phyloP scores from a whole-genome alignment of 2,329 filamentous ascomycete genomes.

The Mariannaea elegans region DNA sequence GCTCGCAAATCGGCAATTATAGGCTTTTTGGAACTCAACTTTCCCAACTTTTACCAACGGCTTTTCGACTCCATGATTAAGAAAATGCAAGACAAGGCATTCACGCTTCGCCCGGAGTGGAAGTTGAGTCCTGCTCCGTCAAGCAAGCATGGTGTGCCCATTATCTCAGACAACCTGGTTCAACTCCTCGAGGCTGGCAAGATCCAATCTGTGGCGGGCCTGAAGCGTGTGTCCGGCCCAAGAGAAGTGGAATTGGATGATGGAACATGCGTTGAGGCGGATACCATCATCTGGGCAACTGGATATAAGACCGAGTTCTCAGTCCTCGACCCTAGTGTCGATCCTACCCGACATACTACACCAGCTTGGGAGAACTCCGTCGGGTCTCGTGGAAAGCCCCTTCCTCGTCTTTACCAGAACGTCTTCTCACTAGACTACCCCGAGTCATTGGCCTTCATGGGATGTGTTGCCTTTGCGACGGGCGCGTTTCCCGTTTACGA shows the following conservation, averaged over 20 bases:
- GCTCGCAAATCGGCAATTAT: conserved; percentile 43
- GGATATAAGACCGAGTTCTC: conserved; percentile 47
- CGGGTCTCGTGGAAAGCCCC: conserved; percentile 40
- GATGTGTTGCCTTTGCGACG: conserved; percentile 47
- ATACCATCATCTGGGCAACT: conserved; percentile 47
- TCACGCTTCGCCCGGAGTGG: conserved; percentile 42
- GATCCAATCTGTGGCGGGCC: conserved; percentile 44
- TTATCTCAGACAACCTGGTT: conserved; percentile 41
- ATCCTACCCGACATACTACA: conserved; percentile 38
- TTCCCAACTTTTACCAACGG: conserved; percentile 34
- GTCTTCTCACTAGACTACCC: conserved; percentile 54
- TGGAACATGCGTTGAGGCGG: conserved; percentile 39
- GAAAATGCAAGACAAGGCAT: conserved; percentile 35
- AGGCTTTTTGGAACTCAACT: conserved; percentile 39
- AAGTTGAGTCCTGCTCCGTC: conserved; percentile 38
- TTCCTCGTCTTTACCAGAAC: conserved; percentile 53
- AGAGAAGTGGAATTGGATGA: conserved; percentile 41
- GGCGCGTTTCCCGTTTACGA: conserved; percentile 51
- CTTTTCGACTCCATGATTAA: conserved; percentile 35
- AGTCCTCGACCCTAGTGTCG: conserved; percentile 38
- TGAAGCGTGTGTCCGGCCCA: conserved; percentile 36
- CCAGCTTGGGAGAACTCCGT: conserved; percentile 35
- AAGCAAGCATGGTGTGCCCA: conserved; percentile 34
- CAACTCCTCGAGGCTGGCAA: conserved; percentile 49
- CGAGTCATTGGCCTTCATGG: conserved; percentile 54